Evolutionary conservation across 805 yeast genomes (phyloP).

Genomic region (Schwanniomyces occidentalis): DNA sequence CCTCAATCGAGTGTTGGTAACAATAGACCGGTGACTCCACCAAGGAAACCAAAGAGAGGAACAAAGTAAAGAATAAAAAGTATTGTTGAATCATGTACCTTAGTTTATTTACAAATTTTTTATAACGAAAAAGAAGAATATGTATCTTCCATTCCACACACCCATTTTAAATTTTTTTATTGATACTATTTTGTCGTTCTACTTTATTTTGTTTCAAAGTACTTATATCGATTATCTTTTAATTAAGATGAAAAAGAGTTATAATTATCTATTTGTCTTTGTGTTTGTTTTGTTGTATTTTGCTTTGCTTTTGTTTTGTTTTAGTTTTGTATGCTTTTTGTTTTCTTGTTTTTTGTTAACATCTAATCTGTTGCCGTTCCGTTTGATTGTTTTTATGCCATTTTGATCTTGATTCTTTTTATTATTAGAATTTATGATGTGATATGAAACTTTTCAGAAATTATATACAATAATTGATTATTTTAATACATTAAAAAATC

Average conservation of each 20-base stretch:
- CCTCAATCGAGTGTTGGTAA: slow-evolving; percentile 46
- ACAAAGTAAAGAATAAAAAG: slow-evolving; percentile 33
- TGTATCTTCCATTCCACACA: slow-evolving; percentile 1
- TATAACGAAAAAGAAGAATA: background rate
- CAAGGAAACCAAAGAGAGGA: slow-evolving; percentile 56
- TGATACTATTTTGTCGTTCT: slow-evolving; percentile 1
- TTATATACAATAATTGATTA: slow-evolving; percentile 3
- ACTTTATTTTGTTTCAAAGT: no score
- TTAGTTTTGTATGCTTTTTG: no score
- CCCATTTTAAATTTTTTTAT: slow-evolving; percentile 2
- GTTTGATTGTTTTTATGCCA: no score
- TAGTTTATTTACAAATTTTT: background rate
- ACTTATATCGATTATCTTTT: no score
- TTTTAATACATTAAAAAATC: slow-evolving; percentile 1
- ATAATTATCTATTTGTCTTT: no score
- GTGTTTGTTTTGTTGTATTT: no score
- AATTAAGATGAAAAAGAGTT: no score
- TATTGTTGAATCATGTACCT: background rate
- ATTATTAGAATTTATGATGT: slow-evolving; percentile 6
- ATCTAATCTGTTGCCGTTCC: no score
- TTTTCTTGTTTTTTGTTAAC: no score
- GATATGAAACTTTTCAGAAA: slow-evolving; percentile 1
- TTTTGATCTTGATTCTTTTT: no score
- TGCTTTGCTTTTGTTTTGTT: no score
- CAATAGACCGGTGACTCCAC: slow-evolving; percentile 57